Conservation (phyloP, 208 protist genomes). For the Baffinella frigidus region DNA sequence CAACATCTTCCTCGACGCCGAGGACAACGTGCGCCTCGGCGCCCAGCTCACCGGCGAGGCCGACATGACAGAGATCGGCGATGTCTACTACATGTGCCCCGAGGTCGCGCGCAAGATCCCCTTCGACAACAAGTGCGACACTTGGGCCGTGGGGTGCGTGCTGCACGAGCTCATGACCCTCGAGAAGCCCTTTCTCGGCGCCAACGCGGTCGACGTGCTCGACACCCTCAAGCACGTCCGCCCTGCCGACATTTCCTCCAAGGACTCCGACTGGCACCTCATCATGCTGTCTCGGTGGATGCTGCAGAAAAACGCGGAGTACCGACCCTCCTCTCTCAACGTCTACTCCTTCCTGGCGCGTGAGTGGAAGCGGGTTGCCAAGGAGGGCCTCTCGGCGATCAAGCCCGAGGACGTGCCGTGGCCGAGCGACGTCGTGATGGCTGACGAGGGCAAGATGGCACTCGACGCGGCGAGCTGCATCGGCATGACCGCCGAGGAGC, state of each 20-base stretch:
- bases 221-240: neutral
- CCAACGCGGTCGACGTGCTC: neutral
- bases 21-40: neutral
- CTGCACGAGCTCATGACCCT: constrained; percentile 1
- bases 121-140: neutral
- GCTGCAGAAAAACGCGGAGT: constrained; percentile 13
- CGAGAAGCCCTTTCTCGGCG: neutral
- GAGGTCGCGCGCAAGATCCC: neutral
- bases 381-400: neutral
- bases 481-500: neutral
- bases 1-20: neutral
- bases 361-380: neutral
- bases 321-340: neutral
- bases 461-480: neutral
- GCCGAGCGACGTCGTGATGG: neutral
- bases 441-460: neutral
- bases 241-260: neutral
- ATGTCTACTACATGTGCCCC: neutral
- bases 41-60: neutral
- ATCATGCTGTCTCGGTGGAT: neutral
- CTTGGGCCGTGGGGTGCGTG: neutral
- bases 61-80: neutral
- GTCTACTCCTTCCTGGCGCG: neutral
- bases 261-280: neutral
- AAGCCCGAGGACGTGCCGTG: neutral